A percentile compares a stretch with the other conserved stretches of the same genome.
These are phyloP conservation scores for Neurospora tetraspora DNA, from an alignment of 495 filamentous ascomycete genomes.

Conservation along the genomic window DNA sequence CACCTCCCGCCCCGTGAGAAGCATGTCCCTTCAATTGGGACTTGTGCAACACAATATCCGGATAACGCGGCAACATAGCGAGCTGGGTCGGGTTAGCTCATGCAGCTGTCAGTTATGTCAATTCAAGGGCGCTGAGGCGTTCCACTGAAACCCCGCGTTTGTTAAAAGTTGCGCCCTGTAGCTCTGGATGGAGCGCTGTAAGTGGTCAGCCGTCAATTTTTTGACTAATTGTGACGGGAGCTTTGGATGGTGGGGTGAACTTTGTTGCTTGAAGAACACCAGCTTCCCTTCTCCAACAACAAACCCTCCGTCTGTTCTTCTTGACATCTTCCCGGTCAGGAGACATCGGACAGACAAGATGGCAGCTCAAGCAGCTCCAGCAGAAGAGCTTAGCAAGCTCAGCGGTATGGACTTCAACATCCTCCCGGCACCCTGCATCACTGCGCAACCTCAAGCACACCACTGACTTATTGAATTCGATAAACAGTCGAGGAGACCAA, in stretches of 20 bases:
- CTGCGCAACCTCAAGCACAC: too few species aligned
- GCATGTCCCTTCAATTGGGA: not conserved
- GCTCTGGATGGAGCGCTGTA: not conserved
- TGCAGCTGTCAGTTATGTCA: not conserved
- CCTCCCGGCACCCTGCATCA: conserved; percentile 2
- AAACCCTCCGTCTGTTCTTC: not conserved
- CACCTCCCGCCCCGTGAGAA: not conserved
- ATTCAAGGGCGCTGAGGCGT: not conserved
- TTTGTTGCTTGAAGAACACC: not conserved
- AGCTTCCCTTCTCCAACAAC: not conserved
- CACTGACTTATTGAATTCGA: not conserved
- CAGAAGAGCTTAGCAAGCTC: conserved; percentile 35
- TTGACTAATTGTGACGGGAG: not conserved
- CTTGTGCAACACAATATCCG: not conserved
- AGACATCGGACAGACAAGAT: conserved; percentile 15
- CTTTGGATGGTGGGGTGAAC: not conserved
- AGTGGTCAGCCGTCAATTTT: not conserved
- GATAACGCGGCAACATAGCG: not conserved
- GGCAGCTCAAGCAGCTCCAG: conserved; percentile 31
- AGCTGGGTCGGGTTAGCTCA: not conserved
- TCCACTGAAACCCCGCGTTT: not conserved
- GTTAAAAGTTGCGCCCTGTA: not conserved
- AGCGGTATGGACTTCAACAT: conserved; percentile 20
- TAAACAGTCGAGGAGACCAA: conserved; percentile 31
- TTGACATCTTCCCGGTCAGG: not conserved